A percentile compares a stretch with the other conserved stretches of the same genome.
Evolutionary conservation across 1,284 basidiomycete genomes (phyloP).

Genomic region (Leucoagaricus sp.): DNA sequence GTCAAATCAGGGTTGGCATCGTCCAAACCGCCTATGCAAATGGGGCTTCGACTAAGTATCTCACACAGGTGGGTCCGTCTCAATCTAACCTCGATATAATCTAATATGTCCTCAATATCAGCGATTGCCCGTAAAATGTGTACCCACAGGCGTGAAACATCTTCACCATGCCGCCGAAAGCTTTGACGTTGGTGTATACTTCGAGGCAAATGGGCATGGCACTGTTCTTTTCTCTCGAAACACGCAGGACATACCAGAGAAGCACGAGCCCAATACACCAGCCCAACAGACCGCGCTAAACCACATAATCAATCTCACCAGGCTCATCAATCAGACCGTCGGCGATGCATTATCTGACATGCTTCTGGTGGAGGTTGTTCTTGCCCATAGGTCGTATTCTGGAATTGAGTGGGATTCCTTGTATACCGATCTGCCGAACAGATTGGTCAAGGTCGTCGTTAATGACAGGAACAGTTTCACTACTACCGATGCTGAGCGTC

Average conservation of each 20-base stretch:
- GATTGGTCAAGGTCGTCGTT: slow-evolving; percentile 95
- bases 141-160: slow-evolving; percentile 97
- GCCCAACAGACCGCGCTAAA: slow-evolving; percentile 79
- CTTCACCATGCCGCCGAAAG: slow-evolving; percentile 96
- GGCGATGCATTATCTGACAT: slow-evolving; percentile 97
- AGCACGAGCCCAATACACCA: slow-evolving; percentile 74
- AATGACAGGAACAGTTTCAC: slow-evolving; percentile 83
- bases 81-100: slow-evolving; percentile 8
- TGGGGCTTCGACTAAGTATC: slow-evolving; percentile 93
- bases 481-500: slow-evolving; percentile 94
- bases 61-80: slow-evolving; percentile 63
- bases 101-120: slow-evolving; percentile 29
- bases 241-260: slow-evolving; percentile 62
- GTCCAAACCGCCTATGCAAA: slow-evolving; percentile 99
- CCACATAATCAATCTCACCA: slow-evolving; percentile 75
- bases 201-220: slow-evolving; percentile 99
- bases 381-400: slow-evolving; percentile 85
- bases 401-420: slow-evolving; percentile 91
- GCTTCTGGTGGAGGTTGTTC: slow-evolving; percentile 92
- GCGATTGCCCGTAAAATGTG: slow-evolving; percentile 94
- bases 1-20: slow-evolving; percentile 81
- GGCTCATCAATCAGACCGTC: slow-evolving; percentile 97
- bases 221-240: slow-evolving; percentile 91
- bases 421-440: slow-evolving; percentile 94
- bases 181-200: slow-evolving; percentile 96